These are phyloP conservation scores for Comarum palustre DNA, from an alignment of 306 rosid genomes.

Conservation along the genomic window DNA sequence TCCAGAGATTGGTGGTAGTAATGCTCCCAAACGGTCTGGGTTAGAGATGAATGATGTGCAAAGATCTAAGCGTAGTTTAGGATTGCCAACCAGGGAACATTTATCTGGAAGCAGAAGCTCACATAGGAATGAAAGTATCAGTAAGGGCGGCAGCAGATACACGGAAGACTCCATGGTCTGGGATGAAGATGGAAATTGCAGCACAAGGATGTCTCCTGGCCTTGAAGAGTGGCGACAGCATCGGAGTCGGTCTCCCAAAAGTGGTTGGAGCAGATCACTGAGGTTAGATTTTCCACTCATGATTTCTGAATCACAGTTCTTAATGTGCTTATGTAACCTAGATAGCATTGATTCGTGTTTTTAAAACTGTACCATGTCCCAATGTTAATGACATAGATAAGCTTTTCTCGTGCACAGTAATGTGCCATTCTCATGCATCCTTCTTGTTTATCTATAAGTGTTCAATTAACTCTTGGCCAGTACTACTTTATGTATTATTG, in stretches of 20 bases:
- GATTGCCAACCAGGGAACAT: conserved; percentile 51
- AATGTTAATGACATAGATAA: background rate
- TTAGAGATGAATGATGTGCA: conserved; percentile 49
- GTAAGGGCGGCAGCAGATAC: conserved; percentile 48
- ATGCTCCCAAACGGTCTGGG: conserved; percentile 60
- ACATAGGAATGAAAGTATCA: conserved; percentile 46
- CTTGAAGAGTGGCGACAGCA: conserved; percentile 64
- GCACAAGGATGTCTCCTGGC: conserved; percentile 68
- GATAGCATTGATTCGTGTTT: background rate
- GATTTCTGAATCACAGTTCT: background rate
- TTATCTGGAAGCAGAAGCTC: conserved; percentile 62
- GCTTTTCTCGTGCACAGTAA: background rate
- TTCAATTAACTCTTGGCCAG: background rate
- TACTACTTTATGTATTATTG: background rate
- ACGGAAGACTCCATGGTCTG: conserved; percentile 47
- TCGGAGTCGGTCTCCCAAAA: conserved; percentile 64
- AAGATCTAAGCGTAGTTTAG: conserved; percentile 45
- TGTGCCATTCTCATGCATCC: background rate
- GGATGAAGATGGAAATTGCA: conserved; percentile 59
- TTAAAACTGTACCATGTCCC: background rate
- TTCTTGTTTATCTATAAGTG: background rate
- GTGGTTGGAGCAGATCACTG: conserved; percentile 63
- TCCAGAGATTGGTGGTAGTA: conserved; percentile 51
- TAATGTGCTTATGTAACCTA: background rate
- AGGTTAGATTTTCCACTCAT: conserved; percentile 39